Base-by-base conservation (phyloP, 768 basidiomycete species). In the Leccinellum albellum region DNA sequence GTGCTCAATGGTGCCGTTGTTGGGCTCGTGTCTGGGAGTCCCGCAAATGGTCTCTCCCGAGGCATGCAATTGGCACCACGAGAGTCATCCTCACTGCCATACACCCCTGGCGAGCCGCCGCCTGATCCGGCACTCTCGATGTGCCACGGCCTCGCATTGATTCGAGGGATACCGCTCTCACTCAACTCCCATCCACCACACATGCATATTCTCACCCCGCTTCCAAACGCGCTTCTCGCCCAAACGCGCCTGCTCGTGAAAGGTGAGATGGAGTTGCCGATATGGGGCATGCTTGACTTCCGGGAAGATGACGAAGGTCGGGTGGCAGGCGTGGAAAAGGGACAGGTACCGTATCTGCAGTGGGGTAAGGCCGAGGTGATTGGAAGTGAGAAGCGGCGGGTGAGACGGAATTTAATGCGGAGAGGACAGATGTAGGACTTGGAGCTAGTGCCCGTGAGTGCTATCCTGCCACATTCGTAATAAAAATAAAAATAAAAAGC, bases 371-470 rank as follows among this genome's bases (percentile, higher is more conserved):
- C 79, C 0, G 85, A 82, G 46, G 90, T 87, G 2, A 70, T 87
- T 10, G 94, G 93, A 3, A 84, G 79, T 10, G 90, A 88, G 60
- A 82, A 79, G 64, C 79, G 86, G 69, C 76, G 85, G 44, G 85
- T 91, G 46, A 79, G 94, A 69, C 79, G 93, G 67, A 96, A 96
- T 74, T 70, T 97, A 68, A 92, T 94, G 91, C 77, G 94, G 24
- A 83, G 82, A 61, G 86, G 83, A 7, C 91, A 93, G 71, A 80
- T 82, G 79, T 88, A 48, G 47, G 47, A 28, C 17, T 46, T 23
- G 23, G 45, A 23, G 23, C 23, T 24, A 24, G 23, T 15, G 21
- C 8, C 12, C 42, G 45, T 46, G 45, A 37, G 35, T 37, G 35
- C 17, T 37, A 37, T n/a, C 17, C 35, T 35, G 3, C 7, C 14